A percentile compares a stretch with the other conserved stretches of the same genome.
These are phyloP conservation scores for Lodderomyces beijingensis DNA, from an alignment of 1,139 yeast species.

Conservation along the genomic window DNA sequence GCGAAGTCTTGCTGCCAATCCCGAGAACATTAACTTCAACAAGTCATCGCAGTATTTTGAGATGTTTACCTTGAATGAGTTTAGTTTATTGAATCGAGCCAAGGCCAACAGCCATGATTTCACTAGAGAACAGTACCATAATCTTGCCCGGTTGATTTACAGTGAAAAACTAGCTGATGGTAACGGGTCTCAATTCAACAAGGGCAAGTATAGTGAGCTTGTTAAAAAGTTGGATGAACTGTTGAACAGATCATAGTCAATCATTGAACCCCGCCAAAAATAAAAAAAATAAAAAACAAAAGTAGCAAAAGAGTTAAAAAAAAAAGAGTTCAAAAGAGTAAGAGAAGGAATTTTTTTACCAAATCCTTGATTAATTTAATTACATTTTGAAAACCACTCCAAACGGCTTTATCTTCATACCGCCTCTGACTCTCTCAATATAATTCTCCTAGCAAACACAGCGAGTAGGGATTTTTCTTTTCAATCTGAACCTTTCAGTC, in stretches of 20 bases:
- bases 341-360: background rate
- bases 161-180: constrained; percentile 45
- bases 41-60: constrained; percentile 58
- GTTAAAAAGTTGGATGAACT: constrained; percentile 22
- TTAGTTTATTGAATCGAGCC: constrained; percentile 24
- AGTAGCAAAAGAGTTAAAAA: background rate
- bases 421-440: too few relatives aligned
- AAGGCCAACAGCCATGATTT: constrained; percentile 17
- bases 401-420: too few relatives aligned
- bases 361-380: too few relatives aligned
- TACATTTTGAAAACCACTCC: too few relatives aligned
- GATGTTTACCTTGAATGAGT: constrained; percentile 43
- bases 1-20: constrained; percentile 54
- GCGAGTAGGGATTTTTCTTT: constrained; percentile 4
- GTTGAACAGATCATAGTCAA: constrained; percentile 1
- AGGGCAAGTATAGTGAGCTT: constrained; percentile 37
- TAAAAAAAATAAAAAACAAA: too few relatives aligned
- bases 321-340: background rate
- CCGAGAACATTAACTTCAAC: constrained; percentile 57
- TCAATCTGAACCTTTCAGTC: constrained; percentile 14
- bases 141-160: constrained; percentile 38
- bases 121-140: constrained; percentile 24
- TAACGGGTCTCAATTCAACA: constrained; percentile 36
- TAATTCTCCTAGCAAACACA: background rate
- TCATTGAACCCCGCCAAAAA: too few relatives aligned